Evolutionary conservation across 164 flowering plant species (phyloP).

Genomic region (Magnolia kwangsiensis): DNA sequence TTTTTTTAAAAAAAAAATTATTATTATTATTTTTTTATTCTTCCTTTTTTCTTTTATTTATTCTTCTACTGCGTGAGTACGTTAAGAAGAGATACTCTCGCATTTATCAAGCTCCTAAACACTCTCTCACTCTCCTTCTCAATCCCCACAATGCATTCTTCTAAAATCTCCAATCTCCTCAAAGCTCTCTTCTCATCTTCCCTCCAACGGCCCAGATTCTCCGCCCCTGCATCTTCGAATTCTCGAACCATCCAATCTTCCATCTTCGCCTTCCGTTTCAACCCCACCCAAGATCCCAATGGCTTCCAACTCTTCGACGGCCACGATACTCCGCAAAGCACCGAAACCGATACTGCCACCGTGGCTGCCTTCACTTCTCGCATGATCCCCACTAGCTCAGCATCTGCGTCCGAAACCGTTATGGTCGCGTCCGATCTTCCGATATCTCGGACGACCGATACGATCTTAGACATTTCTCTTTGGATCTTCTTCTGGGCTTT

Average conservation of each 20-base stretch:
- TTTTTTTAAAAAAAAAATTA: too few species aligned
- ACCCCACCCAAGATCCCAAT: slow-evolving; percentile 26
- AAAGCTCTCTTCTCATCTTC: slow-evolving; percentile 38
- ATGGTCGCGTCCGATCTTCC: not conserved
- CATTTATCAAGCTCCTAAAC: slow-evolving; percentile 61
- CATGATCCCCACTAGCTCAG: slow-evolving; percentile 32
- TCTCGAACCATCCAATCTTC: slow-evolving; percentile 35
- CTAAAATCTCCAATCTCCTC: slow-evolving; percentile 48
- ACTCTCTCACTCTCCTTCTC: slow-evolving; percentile 49
- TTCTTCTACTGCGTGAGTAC: slow-evolving; percentile 41
- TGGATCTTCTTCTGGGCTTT: slow-evolving; percentile 35
- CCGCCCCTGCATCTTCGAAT: slow-evolving; percentile 29
- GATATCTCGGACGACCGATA: slow-evolving; percentile 24
- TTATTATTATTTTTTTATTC: not conserved
- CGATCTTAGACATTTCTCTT: slow-evolving; percentile 39
- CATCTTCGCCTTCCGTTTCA: slow-evolving; percentile 27
- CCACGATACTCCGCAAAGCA: slow-evolving; percentile 34
- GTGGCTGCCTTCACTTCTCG: slow-evolving; percentile 39
- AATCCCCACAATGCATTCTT: slow-evolving; percentile 41
- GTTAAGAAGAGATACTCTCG: slow-evolving; percentile 75
- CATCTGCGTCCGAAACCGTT: slow-evolving; percentile 16
- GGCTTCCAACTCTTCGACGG: slow-evolving; percentile 13
- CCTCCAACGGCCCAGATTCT: slow-evolving; percentile 33
- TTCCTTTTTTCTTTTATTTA: not conserved
- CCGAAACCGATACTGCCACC: slow-evolving; percentile 32